Base-by-base conservation (phyloP, 805 yeast species). In the Yamadazyma olivae region DNA sequence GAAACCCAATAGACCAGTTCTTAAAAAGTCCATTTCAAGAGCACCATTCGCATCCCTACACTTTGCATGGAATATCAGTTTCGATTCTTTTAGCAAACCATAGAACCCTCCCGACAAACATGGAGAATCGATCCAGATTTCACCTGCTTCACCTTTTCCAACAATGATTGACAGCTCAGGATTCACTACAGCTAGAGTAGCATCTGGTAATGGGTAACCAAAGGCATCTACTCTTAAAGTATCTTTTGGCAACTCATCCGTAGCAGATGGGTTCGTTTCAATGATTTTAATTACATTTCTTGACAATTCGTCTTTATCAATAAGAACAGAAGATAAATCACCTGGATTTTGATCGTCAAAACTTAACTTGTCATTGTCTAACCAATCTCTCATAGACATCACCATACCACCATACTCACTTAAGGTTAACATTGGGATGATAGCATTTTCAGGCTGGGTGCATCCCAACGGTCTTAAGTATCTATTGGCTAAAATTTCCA, bases 401-500 rank as follows among this genome's bases (percentile, higher is more conserved):
- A 90, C 89, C 77, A 91, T 86, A 2, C 99, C 99, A 22, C 99
- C 99, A 51, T 89, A 95, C 54, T 93, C 99, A 45, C 85, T 78
- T 33, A 93, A 64, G 0, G 96, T 84, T 29, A 93, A 67, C 68
- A 93, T 75, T 0, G 99, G 99, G 0, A 95, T 81, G 19, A 89
- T 82, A 4, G 88, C 85, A 35, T 78, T 76, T 24, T 83, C 73
- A 0, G 95, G 82, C 35, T 75, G 76, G 36, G 68, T 74, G 51
- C 95, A 88, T 0, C 99, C 99, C 35, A 93, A 59, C 2, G 98
- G 97, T 45, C 81, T 75, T 32, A 93, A 68, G 88, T 95, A 93
- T 39, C 98, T 71, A 45, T 88, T 91, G 9, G 95, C 79, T 27
- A 93, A 67, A 55, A 93, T 81, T 45, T 87, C 95, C 47, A 89